A percentile compares a stretch with the other conserved stretches of the same genome.
Evolutionary conservation across 2,329 filamentous ascomycete species (phyloP).

Genomic region (Penicillium sp.): DNA sequence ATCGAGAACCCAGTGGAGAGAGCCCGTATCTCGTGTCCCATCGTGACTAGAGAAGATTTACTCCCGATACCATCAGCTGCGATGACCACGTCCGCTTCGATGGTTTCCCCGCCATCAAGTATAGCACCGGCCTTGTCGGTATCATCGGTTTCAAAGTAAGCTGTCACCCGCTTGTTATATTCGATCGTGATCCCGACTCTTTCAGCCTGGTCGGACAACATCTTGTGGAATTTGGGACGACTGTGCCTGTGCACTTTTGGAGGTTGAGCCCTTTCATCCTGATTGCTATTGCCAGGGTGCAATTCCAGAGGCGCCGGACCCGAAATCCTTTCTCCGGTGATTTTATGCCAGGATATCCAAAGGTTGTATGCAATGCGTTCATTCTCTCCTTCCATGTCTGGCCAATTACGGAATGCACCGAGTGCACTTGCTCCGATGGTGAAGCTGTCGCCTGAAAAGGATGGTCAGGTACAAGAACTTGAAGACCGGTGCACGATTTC

Average conservation of each 20-base stretch:
- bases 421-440: slow-evolving; percentile 16
- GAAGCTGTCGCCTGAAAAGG: slow-evolving; percentile 23
- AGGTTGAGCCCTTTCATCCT: neutral
- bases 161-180: slow-evolving; percentile 15
- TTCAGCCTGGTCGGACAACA: slow-evolving; percentile 19
- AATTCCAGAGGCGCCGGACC: slow-evolving; percentile 13
- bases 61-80: slow-evolving; percentile 34
- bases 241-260: slow-evolving; percentile 11
- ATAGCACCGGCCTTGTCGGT: slow-evolving; percentile 16
- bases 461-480: neutral
- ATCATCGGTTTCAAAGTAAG: slow-evolving; percentile 8
- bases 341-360: slow-evolving; percentile 20
- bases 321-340: slow-evolving; percentile 20
- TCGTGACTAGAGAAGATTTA: slow-evolving; percentile 22
- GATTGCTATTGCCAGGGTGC: neutral
- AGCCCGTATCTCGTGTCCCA: slow-evolving; percentile 19
- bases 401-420: slow-evolving; percentile 17
- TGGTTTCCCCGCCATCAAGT: slow-evolving; percentile 17
- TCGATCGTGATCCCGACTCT: slow-evolving; percentile 17
- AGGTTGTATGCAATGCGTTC: slow-evolving; percentile 5
- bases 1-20: slow-evolving; percentile 25
- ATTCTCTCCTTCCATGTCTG: slow-evolving; percentile 15
- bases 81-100: slow-evolving; percentile 31
- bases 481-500: neutral
- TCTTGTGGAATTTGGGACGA: slow-evolving; percentile 19